Percentiles rank a stretch among this genome's conserved stretches.
phyloP scores from a whole-genome alignment of 768 basidiomycete species.

The Crucibulum laeve region DNA sequence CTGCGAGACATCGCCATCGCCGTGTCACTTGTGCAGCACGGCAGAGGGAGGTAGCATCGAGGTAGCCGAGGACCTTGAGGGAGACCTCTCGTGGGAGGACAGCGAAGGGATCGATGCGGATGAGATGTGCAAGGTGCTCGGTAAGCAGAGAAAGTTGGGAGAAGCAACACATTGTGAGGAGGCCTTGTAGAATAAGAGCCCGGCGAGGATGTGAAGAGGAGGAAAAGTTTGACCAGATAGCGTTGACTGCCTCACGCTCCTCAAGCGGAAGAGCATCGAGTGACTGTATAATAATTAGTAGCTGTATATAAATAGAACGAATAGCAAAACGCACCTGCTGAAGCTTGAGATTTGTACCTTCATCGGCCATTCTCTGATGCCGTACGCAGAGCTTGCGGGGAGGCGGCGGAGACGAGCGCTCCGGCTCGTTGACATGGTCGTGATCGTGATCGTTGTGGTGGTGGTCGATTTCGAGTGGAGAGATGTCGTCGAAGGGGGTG shows the following conservation, averaged over 20 bases:
- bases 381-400: conserved; percentile 83
- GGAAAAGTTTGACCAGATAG: conserved; percentile 96
- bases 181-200: conserved; percentile 91
- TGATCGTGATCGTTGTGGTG: conserved; percentile 7
- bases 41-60: conserved; percentile 91
- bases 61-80: conserved; percentile 80
- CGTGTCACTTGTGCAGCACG: conserved; percentile 88
- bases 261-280: conserved; percentile 83
- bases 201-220: conserved; percentile 88
- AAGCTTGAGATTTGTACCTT: conserved; percentile 87
- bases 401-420: conserved; percentile 22
- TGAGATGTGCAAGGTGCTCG: conserved; percentile 86
- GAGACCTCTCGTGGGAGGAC: conserved; percentile 88
- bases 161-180: conserved; percentile 99
- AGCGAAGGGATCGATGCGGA: conserved; percentile 92
- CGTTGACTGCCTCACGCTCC: conserved; percentile 85
- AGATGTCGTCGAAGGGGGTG: conserved; percentile 10
- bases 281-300: conserved; percentile 47
- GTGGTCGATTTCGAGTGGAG: conserved; percentile 10
- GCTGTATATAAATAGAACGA: background rate
- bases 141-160: conserved; percentile 95
- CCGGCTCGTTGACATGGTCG: conserved; percentile 1
- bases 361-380: conserved; percentile 96
- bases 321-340: conserved; percentile 62
- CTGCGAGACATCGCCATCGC: conserved; percentile 84